A percentile compares a stretch with the other conserved stretches of the same genome.
These are phyloP conservation scores for Isatis tinctoria DNA, from an alignment of 345 rosid genomes.

Conservation along the genomic window DNA sequence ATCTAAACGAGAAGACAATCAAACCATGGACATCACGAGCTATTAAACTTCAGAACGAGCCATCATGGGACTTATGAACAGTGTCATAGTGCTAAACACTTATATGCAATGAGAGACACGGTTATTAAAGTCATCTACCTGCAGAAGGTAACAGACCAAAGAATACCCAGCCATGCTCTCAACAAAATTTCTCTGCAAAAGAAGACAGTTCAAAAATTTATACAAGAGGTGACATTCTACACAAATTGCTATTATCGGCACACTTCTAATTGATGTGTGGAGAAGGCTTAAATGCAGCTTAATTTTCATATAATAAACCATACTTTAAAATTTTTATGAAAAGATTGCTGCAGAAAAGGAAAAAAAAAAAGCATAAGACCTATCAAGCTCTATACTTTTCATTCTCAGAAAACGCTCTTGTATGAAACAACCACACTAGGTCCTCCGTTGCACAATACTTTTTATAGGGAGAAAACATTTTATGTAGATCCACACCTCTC, in stretches of 20 bases:
- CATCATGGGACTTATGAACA: neutral
- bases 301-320: neutral
- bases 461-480: no score
- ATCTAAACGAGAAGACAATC: conserved; percentile 35
- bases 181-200: conserved; percentile 90
- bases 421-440: no score
- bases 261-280: neutral
- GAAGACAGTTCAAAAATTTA: neutral
- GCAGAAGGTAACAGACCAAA: conserved; percentile 93
- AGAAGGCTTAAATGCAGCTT: neutral
- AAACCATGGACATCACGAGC: neutral
- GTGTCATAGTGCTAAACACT: neutral
- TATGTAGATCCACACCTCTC: no score
- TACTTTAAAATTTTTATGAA: no score
- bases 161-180: conserved; percentile 99
- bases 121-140: conserved; percentile 32
- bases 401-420: no score
- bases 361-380: no score
- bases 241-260: neutral
- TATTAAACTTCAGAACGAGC: neutral
- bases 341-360: neutral
- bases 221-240: neutral
- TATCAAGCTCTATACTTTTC: no score
- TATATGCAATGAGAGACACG: neutral
- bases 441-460: no score